Conservation (phyloP, 305 asterid species). For the Fraxinus sp. region DNA sequence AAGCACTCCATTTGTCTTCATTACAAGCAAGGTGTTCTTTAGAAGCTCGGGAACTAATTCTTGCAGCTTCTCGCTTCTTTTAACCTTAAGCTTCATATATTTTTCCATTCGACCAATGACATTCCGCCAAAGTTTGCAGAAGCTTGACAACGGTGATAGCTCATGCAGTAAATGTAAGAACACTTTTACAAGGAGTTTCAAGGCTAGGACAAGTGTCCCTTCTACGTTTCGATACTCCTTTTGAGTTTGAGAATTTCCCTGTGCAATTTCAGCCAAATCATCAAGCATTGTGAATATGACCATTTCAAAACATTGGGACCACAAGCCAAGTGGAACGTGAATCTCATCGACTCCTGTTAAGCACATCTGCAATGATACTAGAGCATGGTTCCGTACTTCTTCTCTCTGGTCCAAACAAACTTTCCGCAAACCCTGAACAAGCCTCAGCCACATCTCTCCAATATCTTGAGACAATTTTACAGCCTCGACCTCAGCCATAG, state of each 20-base stretch:
- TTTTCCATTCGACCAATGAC: constrained; percentile 89
- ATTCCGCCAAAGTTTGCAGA: constrained; percentile 93
- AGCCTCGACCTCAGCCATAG: constrained; percentile 64
- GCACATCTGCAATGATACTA: constrained; percentile 70
- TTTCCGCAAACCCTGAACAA: constrained; percentile 81
- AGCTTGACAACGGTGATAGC: constrained; percentile 63
- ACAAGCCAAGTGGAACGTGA: constrained; percentile 52
- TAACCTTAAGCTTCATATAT: constrained; percentile 72
- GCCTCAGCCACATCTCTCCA: constrained; percentile 97
- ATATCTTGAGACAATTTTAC: constrained; percentile 70
- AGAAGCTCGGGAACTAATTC: constrained; percentile 82
- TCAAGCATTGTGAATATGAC: constrained; percentile 86
- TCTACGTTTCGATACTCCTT: constrained; percentile 86
- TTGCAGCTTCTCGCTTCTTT: constrained; percentile 80
- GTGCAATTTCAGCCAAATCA: constrained; percentile 86
- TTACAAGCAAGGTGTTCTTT: constrained; percentile 68
- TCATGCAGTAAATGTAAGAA: constrained; percentile 56
- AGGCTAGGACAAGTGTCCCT: constrained; percentile 80
- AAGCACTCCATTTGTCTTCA: constrained; percentile 81
- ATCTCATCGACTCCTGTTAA: constrained; percentile 70
- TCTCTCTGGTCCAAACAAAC: constrained; percentile 94
- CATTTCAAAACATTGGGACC: constrained; percentile 88
- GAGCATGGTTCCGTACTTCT: constrained; percentile 92
- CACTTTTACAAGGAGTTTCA: constrained; percentile 72
- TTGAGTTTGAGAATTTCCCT: constrained; percentile 70